Evolutionary conservation across 768 basidiomycete genomes (phyloP), one percentile per base, ranked within the genome.

Genomic region (Suillus ampliporus): DNA sequence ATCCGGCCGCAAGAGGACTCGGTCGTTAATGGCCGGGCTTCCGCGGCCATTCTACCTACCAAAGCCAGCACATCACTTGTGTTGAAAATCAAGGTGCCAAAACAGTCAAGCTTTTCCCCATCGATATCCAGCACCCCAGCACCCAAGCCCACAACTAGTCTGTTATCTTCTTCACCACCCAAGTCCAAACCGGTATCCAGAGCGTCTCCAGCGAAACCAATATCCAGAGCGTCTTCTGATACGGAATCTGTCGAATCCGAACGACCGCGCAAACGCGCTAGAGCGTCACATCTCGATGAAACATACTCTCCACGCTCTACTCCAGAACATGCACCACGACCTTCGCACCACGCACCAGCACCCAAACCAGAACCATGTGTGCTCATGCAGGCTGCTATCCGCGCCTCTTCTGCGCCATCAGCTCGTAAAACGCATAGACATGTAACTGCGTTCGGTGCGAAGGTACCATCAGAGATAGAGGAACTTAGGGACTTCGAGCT

Each of bases 371-470:
- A 75, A 26, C 66, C 69, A 31, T 82, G 80, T 61, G 63, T 76
- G 34, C 74, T 83, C 34, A 74, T 88, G 74, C 78, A 82, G 34
- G 79, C 84, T 57, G 87, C 87, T 6, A 68, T 81, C 31, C 84
- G 86, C 31, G 82, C 74, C 61, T 77, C 81, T 54, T 73, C 75
- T 11, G 76, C 78, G 47, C 81, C 80, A 15, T 77, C 77, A 21
- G 75, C 79, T 26, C 76, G 85, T 60, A 82, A 84, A 69, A 81
- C 84, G 13, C 80, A 82, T 64, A 79, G 88, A 61, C 81, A 84
- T 64, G 74, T 82, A 46, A 81, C 78, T 17, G 86, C 88, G 10
- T 91, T 90, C 68, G 89, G 90, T 0, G 76, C 79, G 47, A 82
- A 84, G 64, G 77, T 89, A n/a, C 85, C 84, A 6, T 67, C 70